Base-by-base conservation (phyloP, 225 moss, liverwort and hornwort species). In the Pleurozium schreberi region DNA sequence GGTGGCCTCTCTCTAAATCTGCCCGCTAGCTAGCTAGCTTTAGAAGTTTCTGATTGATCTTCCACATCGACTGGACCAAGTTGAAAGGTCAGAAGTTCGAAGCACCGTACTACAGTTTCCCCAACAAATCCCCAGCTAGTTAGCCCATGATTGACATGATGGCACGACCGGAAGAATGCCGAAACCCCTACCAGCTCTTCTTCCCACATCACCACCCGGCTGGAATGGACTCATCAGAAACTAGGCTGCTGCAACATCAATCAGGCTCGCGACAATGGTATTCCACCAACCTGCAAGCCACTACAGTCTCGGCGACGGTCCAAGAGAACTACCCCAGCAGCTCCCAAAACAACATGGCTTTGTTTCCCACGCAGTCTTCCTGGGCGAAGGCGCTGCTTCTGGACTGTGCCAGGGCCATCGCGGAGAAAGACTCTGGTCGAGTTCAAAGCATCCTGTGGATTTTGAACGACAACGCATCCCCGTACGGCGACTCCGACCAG, bases 381-480 rank as follows among this genome's bases (percentile, higher is more conserved):
- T 94, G 93, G 95, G 91, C 93, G 7, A 90, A 86, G 50, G 73
- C 91, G 55, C 93, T 95, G 59, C 94, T 97, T 21, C 65, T 88
- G 50, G 95, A 97, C 84, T 97, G 97, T 58, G 94, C 95, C 10
- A 86, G 91, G 57, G 97, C 97, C 5, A 88, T 97, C 43, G 90
- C 84, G 33, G 92, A 90, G 42, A 95, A 91, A 85, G 92, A 93
- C 53, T 91, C 93, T 25, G 67, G 93, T 3, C 90, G 89, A 11
- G 91, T 96, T 25, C 94, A 95, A 83, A 92, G 92, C 62, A 87
- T 93, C 23, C 92, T 97, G 93, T 95, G 96, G 95, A 92, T 93
- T 70, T 52, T 97, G 85, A 97, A 96, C 90, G 97, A 97, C 84
- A 90, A 92, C 38, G 95, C 94, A 22, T 97, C 96, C 18, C 96